Conservation (phyloP, 2,329 filamentous ascomycete species). For the Dactylellina cionopaga region DNA sequence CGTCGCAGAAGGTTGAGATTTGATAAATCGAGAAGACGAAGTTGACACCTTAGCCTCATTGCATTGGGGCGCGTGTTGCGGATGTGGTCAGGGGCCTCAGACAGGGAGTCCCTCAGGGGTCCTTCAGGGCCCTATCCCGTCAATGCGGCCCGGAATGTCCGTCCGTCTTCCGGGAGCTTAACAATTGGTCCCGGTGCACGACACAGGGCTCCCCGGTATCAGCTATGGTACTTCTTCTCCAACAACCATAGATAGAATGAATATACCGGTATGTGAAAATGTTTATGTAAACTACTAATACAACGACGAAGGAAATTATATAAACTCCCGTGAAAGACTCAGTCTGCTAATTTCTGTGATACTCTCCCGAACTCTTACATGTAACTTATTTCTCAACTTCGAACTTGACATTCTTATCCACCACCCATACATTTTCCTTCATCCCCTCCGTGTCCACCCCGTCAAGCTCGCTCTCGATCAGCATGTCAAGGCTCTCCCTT, state of each 20-base stretch:
- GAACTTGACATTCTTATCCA: slow-evolving; percentile 37
- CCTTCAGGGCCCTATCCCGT: slow-evolving; percentile 23
- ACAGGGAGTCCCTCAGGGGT: neutral
- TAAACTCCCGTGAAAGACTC: no score
- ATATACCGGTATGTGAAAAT: no score
- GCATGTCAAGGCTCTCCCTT: slow-evolving; percentile 39
- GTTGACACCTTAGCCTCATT: slow-evolving; percentile 52
- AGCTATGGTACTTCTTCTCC: neutral
- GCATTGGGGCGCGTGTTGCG: slow-evolving; percentile 24
- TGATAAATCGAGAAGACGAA: slow-evolving; percentile 2
- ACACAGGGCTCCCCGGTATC: neutral
- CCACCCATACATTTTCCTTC: slow-evolving; percentile 37
- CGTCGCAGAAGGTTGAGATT: slow-evolving; percentile 11
- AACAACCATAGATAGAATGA: no score
- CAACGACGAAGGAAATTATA: no score
- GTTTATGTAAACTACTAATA: no score
- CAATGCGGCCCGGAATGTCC: slow-evolving; percentile 33
- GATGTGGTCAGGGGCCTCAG: slow-evolving; percentile 19
- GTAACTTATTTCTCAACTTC: slow-evolving; percentile 39
- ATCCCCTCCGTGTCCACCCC: slow-evolving; percentile 31
- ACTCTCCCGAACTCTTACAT: no score
- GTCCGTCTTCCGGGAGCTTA: neutral
- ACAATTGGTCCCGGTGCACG: no score
- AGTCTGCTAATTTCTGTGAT: no score
- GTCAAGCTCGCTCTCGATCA: slow-evolving; percentile 42